Evolutionary conservation across 2,329 filamentous ascomycete species (phyloP).

Genomic region (Colletotrichum scovillei): DNA sequence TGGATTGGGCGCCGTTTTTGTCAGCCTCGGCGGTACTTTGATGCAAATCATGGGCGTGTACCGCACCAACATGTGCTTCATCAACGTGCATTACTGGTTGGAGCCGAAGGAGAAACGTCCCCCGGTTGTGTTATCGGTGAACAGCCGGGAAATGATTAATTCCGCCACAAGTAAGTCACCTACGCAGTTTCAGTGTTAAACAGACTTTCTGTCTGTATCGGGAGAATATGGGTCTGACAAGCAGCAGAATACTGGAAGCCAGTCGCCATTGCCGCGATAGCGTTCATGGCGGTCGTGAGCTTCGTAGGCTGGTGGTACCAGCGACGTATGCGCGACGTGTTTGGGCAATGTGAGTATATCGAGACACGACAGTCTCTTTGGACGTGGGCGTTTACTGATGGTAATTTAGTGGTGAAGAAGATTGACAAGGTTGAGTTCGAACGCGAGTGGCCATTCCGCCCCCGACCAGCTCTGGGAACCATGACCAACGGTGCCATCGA

Average conservation of each 20-base stretch:
- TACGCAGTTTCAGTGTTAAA: no score
- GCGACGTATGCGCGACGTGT: background rate
- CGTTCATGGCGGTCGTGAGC: background rate
- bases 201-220: no score
- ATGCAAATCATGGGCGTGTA: background rate
- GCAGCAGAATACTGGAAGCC: background rate
- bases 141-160: background rate
- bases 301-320: background rate
- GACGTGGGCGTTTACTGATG: no score
- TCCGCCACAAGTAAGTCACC: background rate
- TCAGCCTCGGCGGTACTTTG: background rate
- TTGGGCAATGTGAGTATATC: background rate
- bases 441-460: no score
- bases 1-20: background rate
- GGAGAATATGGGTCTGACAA: no score
- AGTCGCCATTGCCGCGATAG: background rate
- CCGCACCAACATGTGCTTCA: background rate
- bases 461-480: no score
- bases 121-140: background rate
- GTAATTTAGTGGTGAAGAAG: no score
- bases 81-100: background rate
- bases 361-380: no score
- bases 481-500: no score
- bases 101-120: background rate
- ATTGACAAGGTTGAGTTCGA: no score